These are phyloP conservation scores for Metschnikowia borealis DNA, from an alignment of 805 yeast species.

Conservation along the genomic window DNA sequence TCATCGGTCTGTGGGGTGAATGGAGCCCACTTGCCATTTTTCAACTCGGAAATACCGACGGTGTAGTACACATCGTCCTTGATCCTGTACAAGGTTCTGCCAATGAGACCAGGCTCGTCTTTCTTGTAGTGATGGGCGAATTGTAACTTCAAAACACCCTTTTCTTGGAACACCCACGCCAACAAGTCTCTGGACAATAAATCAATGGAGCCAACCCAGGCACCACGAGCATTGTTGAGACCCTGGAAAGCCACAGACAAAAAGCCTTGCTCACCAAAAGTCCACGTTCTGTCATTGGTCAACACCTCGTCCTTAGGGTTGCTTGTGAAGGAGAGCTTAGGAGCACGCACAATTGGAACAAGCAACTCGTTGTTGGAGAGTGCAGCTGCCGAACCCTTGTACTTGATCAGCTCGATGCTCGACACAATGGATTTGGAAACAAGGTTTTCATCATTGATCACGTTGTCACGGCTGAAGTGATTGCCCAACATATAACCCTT, in stretches of 20 bases:
- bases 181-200: conserved; percentile 39
- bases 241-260: conserved; percentile 76
- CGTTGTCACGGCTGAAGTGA: conserved; percentile 49
- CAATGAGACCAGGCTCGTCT: conserved; percentile 36
- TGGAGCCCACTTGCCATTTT: conserved; percentile 64
- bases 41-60: conserved; percentile 45
- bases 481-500: conserved; percentile 62
- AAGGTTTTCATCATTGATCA: conserved; percentile 29
- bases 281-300: conserved; percentile 57
- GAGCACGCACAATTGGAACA: conserved; percentile 66
- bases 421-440: conserved; percentile 19
- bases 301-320: conserved; percentile 42
- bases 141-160: conserved; percentile 55
- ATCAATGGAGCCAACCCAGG: conserved; percentile 74
- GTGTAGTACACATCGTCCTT: conserved; percentile 64
- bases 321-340: conserved; percentile 58
- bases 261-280: conserved; percentile 74
- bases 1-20: conserved; percentile 36
- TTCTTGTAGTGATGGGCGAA: conserved; percentile 53
- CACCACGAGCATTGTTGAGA: conserved; percentile 67
- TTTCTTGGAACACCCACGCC: conserved; percentile 72
- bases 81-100: conserved; percentile 56
- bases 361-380: conserved; percentile 65
- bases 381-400: conserved; percentile 62
- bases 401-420: conserved; percentile 13